Percentiles rank a stretch among this genome's conserved stretches.
These are phyloP conservation scores for Lachnellula hyalina DNA, from an alignment of 2,329 filamentous ascomycete species.

Conservation along the genomic window DNA sequence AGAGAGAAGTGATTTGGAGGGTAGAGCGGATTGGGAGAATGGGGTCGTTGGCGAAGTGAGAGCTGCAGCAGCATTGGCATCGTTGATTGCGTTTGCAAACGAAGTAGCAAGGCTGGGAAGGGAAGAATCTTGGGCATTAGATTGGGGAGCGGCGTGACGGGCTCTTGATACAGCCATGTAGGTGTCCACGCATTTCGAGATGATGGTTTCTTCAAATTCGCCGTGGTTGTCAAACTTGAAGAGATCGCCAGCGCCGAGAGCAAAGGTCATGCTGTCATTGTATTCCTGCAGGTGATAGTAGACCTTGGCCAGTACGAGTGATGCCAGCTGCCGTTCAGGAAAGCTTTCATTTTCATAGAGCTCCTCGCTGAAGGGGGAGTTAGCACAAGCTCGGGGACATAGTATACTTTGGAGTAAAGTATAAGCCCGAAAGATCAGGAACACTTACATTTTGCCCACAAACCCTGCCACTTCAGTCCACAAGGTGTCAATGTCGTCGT, in stretches of 20 bases:
- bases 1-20: constrained; percentile 92
- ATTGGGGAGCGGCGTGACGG: constrained; percentile 49
- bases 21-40: constrained; percentile 88
- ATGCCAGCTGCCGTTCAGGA: constrained; percentile 87
- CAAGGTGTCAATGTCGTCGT: constrained; percentile 92
- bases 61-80: constrained; percentile 53
- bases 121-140: constrained; percentile 44
- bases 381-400: constrained; percentile 8
- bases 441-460: constrained; percentile 82
- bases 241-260: constrained; percentile 86
- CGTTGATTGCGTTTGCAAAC: constrained; percentile 63
- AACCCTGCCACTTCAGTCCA: constrained; percentile 96
- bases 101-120: constrained; percentile 62
- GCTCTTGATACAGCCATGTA: constrained; percentile 76
- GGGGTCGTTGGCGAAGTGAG: constrained; percentile 86
- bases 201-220: constrained; percentile 98
- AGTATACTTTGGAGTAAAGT: not conserved
- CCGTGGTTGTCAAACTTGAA: constrained; percentile 88
- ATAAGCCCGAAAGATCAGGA: constrained; percentile 1
- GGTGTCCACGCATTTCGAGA: constrained; percentile 96
- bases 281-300: constrained; percentile 99
- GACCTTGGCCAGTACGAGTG: constrained; percentile 91
- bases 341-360: constrained; percentile 96
- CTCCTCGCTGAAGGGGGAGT: constrained; percentile 63
- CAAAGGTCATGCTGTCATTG: constrained; percentile 98